These are phyloP conservation scores for Alternaria triticimaculans DNA, from an alignment of 2,329 filamentous ascomycete species.

Conservation along the genomic window DNA sequence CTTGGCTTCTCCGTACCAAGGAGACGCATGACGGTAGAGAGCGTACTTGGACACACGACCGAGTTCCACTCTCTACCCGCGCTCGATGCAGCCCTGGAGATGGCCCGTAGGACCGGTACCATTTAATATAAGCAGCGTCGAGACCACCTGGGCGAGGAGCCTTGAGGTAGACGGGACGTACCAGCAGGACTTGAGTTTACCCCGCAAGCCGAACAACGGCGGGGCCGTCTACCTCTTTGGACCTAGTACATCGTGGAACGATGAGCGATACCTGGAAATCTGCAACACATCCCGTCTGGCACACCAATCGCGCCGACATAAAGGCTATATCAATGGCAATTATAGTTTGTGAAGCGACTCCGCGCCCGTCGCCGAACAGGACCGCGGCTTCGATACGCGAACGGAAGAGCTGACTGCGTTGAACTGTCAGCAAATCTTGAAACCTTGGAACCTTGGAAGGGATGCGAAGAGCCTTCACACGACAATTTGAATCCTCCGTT, in stretches of 20 bases:
- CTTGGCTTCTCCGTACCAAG: conserved; percentile 2
- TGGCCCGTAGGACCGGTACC: background rate
- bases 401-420: conserved; percentile 6
- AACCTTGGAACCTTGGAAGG: background rate
- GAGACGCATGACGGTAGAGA: background rate
- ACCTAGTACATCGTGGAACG: conserved; percentile 7
- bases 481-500: background rate
- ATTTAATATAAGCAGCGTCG: conserved; percentile 5
- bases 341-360: background rate
- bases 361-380: background rate
- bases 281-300: background rate
- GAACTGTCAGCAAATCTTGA: background rate
- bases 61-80: background rate
- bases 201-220: conserved; percentile 2
- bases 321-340: conserved; percentile 1
- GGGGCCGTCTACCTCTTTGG: background rate
- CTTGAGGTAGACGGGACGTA: background rate
- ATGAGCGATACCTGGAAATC: conserved; percentile 1
- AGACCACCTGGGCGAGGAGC: background rate
- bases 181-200: background rate
- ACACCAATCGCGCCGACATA: background rate
- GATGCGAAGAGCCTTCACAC: background rate
- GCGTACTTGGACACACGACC: background rate
- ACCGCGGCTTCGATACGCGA: conserved; percentile 3
- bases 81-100: background rate